phyloP scores from a whole-genome alignment of 495 filamentous ascomycete genomes.

The Lophiostoma macrostomum region DNA sequence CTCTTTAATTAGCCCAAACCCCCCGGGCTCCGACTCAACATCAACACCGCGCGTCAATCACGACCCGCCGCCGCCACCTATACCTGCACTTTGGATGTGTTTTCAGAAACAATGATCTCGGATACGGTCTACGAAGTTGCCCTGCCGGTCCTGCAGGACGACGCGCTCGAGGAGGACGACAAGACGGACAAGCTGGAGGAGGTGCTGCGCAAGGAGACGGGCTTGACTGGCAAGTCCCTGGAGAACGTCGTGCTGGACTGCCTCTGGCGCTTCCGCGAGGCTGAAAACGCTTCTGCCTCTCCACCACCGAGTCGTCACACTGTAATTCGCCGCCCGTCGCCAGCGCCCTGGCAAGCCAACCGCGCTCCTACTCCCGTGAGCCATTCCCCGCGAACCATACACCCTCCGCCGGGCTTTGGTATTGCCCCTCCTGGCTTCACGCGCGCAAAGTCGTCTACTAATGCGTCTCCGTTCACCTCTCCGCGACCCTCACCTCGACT shows the following conservation, averaged over 20 bases:
- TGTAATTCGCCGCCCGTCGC: slow-evolving; percentile 83
- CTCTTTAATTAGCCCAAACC: slow-evolving; percentile 1
- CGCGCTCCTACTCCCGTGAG: slow-evolving; percentile 76
- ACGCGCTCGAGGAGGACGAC: slow-evolving; percentile 84
- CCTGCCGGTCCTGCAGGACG: slow-evolving; percentile 81
- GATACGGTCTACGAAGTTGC: slow-evolving; percentile 90
- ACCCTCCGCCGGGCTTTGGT: slow-evolving; percentile 76
- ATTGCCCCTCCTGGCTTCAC: slow-evolving; percentile 64
- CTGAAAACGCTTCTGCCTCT: slow-evolving; percentile 66
- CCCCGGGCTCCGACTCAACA: not conserved
- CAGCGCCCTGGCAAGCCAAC: slow-evolving; percentile 84
- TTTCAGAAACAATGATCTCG: slow-evolving; percentile 67
- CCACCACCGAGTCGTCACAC: slow-evolving; percentile 83
- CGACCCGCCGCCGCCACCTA: not conserved
- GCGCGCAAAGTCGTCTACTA: slow-evolving; percentile 71
- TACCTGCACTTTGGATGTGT: not conserved
- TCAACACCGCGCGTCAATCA: not conserved
- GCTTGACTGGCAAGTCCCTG: slow-evolving; percentile 69
- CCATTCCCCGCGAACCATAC: slow-evolving; percentile 67
- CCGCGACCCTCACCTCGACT: slow-evolving; percentile 91
- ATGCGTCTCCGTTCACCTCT: slow-evolving; percentile 85
- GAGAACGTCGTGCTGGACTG: slow-evolving; percentile 91
- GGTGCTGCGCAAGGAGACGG: slow-evolving; percentile 73
- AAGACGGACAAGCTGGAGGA: slow-evolving; percentile 91
- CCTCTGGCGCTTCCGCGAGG: slow-evolving; percentile 85